Conservation (phyloP, 768 basidiomycete genomes). For the Mycena metata region DNA sequence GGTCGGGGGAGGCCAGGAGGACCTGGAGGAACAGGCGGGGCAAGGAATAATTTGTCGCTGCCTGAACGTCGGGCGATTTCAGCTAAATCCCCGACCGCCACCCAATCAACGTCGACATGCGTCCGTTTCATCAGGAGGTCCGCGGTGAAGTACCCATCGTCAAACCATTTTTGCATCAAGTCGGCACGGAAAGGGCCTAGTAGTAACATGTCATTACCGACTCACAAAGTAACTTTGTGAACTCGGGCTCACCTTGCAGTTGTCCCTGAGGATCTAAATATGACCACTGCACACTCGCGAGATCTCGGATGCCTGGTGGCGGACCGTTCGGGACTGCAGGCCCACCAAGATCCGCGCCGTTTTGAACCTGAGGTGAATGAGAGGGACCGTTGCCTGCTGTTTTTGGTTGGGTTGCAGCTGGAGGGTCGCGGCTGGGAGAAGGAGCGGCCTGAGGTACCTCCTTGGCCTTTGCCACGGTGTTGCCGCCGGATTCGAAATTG, state of each 20-base stretch:
- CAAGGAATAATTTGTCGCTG: conserved; percentile 74
- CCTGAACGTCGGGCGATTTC: conserved; percentile 55
- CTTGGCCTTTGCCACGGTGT: background rate
- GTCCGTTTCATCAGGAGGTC: conserved; percentile 89
- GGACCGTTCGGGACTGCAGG: conserved; percentile 45
- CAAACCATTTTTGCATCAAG: conserved; percentile 95
- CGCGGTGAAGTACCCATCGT: conserved; percentile 88
- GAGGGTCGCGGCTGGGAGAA: conserved; percentile 29
- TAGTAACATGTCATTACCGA: background rate
- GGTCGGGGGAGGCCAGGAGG: conserved; percentile 70
- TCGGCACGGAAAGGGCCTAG: conserved; percentile 91
- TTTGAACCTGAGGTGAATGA: conserved; percentile 30
- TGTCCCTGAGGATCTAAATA: conserved; percentile 95
- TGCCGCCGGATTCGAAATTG: conserved; percentile 24
- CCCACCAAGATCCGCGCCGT: conserved; percentile 31
- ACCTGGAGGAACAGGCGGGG: conserved; percentile 56
- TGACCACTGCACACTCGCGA: conserved; percentile 83
- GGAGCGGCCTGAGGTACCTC: conserved; percentile 16
- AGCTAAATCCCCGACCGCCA: conserved; percentile 70
- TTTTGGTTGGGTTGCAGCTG: conserved; percentile 24
- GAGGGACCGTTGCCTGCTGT: conserved; percentile 12
- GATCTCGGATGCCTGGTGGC: conserved; percentile 66
- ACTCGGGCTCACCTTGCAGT: conserved; percentile 77
- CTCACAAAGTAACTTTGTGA: background rate
- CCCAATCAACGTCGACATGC: conserved; percentile 78